Conservation (phyloP, 805 yeast species). For the Myxozyma kluyveri region DNA sequence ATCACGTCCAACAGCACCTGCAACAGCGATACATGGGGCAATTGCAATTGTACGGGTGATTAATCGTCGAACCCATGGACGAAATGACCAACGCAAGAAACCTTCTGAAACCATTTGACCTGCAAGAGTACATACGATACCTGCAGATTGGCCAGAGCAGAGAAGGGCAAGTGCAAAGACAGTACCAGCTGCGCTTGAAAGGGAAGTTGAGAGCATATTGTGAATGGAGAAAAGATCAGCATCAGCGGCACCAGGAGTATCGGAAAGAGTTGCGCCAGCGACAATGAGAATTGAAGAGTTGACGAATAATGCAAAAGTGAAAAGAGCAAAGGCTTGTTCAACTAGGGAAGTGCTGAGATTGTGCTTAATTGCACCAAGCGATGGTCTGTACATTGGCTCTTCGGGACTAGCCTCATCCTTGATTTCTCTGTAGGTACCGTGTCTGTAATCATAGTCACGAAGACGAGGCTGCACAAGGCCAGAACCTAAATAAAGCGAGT, state of each 20-base stretch:
- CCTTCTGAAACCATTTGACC: slow-evolving; percentile 95
- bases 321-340: slow-evolving; percentile 68
- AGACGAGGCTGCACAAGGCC: slow-evolving; percentile 85
- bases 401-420: slow-evolving; percentile 23
- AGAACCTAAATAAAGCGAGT: slow-evolving; percentile 80
- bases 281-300: slow-evolving; percentile 80
- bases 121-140: slow-evolving; percentile 83
- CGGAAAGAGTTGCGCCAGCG: slow-evolving; percentile 75
- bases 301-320: slow-evolving; percentile 80
- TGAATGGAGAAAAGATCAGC: slow-evolving; percentile 84
- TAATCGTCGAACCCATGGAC: slow-evolving; percentile 77
- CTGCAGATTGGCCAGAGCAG: slow-evolving; percentile 86
- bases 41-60: slow-evolving; percentile 76
- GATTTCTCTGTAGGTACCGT: slow-evolving; percentile 55
- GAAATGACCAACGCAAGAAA: slow-evolving; percentile 73
- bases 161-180: slow-evolving; percentile 80
- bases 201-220: slow-evolving; percentile 53
- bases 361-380: slow-evolving; percentile 66
- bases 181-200: slow-evolving; percentile 77
- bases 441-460: slow-evolving; percentile 69
- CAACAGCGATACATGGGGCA: slow-evolving; percentile 76
- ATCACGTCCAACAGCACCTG: slow-evolving; percentile 64
- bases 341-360: slow-evolving; percentile 70
- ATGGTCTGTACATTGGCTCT: slow-evolving; percentile 56
- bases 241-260: slow-evolving; percentile 57